phyloP scores from a whole-genome alignment of 2,329 filamentous ascomycete species.

The Diaporthe longicolla region DNA sequence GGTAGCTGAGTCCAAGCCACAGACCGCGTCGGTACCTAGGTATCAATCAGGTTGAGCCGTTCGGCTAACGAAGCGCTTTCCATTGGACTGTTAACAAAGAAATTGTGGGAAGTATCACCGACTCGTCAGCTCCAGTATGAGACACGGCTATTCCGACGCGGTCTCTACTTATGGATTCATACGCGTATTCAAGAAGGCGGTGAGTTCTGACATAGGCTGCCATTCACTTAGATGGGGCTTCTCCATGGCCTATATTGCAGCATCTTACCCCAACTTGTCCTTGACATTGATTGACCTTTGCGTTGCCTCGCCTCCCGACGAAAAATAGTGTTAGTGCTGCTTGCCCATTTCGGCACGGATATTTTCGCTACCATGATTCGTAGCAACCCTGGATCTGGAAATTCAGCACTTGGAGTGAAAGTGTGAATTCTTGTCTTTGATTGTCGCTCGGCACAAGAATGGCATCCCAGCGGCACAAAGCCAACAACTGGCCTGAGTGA shows the following conservation, averaged over 20 bases:
- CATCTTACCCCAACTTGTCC: background rate
- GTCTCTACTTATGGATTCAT: background rate
- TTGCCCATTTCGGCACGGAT: no score
- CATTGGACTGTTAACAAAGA: background rate
- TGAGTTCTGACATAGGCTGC: background rate
- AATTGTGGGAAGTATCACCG: background rate
- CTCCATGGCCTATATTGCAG: no score
- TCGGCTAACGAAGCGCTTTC: background rate
- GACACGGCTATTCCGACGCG: background rate
- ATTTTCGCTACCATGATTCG: no score
- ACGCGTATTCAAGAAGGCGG: conserved; percentile 7
- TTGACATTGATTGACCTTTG: background rate
- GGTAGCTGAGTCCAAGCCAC: background rate
- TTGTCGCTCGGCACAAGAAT: background rate
- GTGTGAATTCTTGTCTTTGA: background rate
- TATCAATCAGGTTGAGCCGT: background rate
- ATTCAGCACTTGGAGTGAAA: background rate
- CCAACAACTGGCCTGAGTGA: background rate
- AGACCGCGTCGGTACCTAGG: background rate
- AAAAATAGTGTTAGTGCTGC: background rate
- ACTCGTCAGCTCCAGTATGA: background rate
- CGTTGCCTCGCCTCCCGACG: no score
- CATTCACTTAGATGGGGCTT: background rate
- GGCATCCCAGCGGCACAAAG: background rate
- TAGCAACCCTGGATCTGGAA: background rate